phyloP scores from a whole-genome alignment of 139 green algal genomes.

The Coelastrella sp. region DNA sequence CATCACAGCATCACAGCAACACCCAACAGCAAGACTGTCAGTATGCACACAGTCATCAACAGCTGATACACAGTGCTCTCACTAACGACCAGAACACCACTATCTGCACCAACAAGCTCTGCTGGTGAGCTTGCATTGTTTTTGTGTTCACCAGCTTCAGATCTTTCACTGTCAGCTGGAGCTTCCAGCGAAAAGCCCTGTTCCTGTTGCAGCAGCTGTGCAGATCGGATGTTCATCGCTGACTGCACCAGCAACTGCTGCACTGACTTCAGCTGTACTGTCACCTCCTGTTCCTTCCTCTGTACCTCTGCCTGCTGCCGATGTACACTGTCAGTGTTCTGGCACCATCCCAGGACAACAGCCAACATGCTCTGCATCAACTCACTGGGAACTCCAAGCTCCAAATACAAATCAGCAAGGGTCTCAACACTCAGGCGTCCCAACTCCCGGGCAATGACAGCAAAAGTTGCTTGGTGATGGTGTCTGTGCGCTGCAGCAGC shows the following conservation, averaged over 20 bases:
- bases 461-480: not conserved
- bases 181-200: no score
- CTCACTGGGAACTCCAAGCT: not conserved
- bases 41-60: no score
- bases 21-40: no score
- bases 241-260: conserved; percentile 1
- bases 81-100: no score
- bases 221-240: not conserved
- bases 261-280: not conserved
- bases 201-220: not conserved
- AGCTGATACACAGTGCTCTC: no score
- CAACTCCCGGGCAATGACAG: not conserved
- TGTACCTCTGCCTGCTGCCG: not conserved
- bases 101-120: no score
- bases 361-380: not conserved
- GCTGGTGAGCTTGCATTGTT: no score
- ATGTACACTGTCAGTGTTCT: not conserved
- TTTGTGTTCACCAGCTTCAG: no score
- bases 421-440: not conserved
- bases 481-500: not conserved
- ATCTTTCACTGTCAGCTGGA: not conserved
- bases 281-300: not conserved
- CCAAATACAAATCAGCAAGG: not conserved
- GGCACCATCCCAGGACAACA: not conserved
- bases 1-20: no score